A percentile compares a stretch with the other conserved stretches of the same genome.
Conservation (phyloP, 1,284 basidiomycete species). For the Agaricales sp. region DNA sequence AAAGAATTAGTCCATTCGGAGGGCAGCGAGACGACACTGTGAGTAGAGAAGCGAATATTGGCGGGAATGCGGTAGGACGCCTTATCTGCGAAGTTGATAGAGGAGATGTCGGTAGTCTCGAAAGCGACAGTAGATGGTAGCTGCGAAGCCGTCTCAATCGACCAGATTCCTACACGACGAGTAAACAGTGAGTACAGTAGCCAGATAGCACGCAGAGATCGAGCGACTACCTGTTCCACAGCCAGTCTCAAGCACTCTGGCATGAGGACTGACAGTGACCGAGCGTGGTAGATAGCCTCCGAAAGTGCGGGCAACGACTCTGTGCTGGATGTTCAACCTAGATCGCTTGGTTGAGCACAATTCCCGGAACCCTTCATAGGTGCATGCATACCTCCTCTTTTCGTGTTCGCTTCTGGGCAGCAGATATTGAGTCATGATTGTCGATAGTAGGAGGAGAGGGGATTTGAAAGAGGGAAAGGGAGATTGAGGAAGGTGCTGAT, state of each 20-base stretch:
- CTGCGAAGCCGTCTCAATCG: not conserved
- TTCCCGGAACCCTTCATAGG: too few relatives aligned
- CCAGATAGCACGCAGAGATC: not conserved
- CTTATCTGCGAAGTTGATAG: not conserved
- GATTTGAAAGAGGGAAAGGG: too few relatives aligned
- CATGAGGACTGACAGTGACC: not conserved
- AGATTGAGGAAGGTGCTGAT: too few relatives aligned
- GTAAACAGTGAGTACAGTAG: not conserved
- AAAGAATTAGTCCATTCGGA: not conserved
- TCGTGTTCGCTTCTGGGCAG: too few relatives aligned
- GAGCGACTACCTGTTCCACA: not conserved
- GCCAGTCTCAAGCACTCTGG: not conserved
- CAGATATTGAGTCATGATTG: too few relatives aligned
- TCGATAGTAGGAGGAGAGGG: too few relatives aligned
- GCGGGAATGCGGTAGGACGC: not conserved
- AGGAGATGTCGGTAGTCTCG: not conserved
- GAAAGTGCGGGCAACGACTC: not conserved
- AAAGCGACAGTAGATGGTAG: not conserved
- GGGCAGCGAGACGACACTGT: not conserved
- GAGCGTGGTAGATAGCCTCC: not conserved
- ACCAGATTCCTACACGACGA: not conserved
- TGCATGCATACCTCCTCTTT: too few relatives aligned
- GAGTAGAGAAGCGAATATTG: not conserved
- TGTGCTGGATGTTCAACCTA: not conserved
- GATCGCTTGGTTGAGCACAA: too few relatives aligned